These are phyloP conservation scores for Sporothrix inflata DNA, from an alignment of 2,329 filamentous ascomycete species.

Conservation along the genomic window DNA sequence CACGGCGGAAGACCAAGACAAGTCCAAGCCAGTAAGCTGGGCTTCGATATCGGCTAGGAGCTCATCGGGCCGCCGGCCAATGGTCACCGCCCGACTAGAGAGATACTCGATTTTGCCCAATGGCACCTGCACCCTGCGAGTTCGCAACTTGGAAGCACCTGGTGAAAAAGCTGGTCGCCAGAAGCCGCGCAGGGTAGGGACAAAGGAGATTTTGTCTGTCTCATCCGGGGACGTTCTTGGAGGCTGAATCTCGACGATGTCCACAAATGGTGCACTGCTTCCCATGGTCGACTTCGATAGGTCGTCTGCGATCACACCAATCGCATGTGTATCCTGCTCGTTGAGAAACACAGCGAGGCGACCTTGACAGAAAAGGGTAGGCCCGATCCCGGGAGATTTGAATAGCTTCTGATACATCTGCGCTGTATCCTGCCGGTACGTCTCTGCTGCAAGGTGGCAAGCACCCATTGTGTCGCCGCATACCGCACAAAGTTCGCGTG, in stretches of 20 bases:
- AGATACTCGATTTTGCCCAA: slow-evolving; percentile 82
- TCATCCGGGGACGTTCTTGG: slow-evolving; percentile 71
- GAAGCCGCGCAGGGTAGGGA: slow-evolving; percentile 68
- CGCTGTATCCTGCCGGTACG: slow-evolving; percentile 76
- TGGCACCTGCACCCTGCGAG: slow-evolving; percentile 70
- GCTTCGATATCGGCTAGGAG: slow-evolving; percentile 47
- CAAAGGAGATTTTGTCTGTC: slow-evolving; percentile 84
- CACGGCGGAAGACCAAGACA: slow-evolving; percentile 70
- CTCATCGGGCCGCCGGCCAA: slow-evolving; percentile 16
- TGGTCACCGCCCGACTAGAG: slow-evolving; percentile 62
- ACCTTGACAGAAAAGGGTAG: slow-evolving; percentile 74
- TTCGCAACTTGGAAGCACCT: slow-evolving; percentile 66
- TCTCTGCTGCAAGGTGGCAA: slow-evolving; percentile 81
- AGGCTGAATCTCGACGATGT: slow-evolving; percentile 76
- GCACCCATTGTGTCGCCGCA: slow-evolving; percentile 80
- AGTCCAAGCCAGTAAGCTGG: slow-evolving; percentile 69
- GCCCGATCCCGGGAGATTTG: slow-evolving; percentile 73
- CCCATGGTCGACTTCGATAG: slow-evolving; percentile 57
- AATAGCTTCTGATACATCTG: slow-evolving; percentile 79
- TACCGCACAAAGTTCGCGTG: slow-evolving; percentile 77
- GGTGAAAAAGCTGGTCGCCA: slow-evolving; percentile 68
- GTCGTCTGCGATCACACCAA: slow-evolving; percentile 67
- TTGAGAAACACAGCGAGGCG: slow-evolving; percentile 78
- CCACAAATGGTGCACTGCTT: slow-evolving; percentile 66
- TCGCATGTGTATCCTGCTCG: slow-evolving; percentile 79